Evolutionary conservation across 768 basidiomycete species (phyloP).

Genomic region (Tricholoma flavovirens): DNA sequence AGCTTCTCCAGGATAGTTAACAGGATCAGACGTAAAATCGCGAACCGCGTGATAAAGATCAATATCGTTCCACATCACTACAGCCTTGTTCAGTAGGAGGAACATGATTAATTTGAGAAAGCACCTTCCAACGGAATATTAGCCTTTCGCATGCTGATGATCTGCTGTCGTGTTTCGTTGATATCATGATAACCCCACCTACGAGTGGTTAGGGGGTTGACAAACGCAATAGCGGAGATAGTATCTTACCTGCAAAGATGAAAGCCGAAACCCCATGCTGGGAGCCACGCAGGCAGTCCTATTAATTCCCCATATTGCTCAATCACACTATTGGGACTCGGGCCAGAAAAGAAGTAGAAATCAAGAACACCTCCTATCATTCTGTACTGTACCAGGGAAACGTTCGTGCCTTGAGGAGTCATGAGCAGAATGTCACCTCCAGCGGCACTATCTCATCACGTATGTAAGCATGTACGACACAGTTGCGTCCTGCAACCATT

Average conservation of each 20-base stretch:
- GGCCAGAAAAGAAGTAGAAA: slow-evolving; percentile 73
- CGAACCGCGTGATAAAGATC: slow-evolving; percentile 65
- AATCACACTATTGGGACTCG: slow-evolving; percentile 50
- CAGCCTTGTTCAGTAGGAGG: not conserved
- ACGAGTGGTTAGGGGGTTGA: slow-evolving; percentile 15
- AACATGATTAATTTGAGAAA: not conserved
- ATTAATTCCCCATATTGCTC: slow-evolving; percentile 66
- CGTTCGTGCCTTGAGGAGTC: slow-evolving; percentile 48
- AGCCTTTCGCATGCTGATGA: slow-evolving; percentile 56
- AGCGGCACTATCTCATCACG: slow-evolving; percentile 39
- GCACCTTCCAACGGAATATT: slow-evolving; percentile 73
- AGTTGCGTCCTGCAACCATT: not conserved
- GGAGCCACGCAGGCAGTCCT: slow-evolving; percentile 67
- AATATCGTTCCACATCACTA: slow-evolving; percentile 78
- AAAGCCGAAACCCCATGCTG: slow-evolving; percentile 74
- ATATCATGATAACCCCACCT: slow-evolving; percentile 42
- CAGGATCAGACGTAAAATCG: slow-evolving; percentile 66
- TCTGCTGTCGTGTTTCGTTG: slow-evolving; percentile 46
- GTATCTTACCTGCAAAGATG: slow-evolving; percentile 59
- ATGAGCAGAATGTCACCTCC: slow-evolving; percentile 68
- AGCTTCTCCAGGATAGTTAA: slow-evolving; percentile 52
- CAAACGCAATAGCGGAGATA: not conserved
- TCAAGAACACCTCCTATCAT: slow-evolving; percentile 71
- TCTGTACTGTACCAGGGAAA: slow-evolving; percentile 66
- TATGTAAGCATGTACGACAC: not conserved